A percentile compares a stretch with the other conserved stretches of the same genome.
phyloP scores from a whole-genome alignment of 495 filamentous ascomycete species.

The Pseudomonodictys pantanalensis region DNA sequence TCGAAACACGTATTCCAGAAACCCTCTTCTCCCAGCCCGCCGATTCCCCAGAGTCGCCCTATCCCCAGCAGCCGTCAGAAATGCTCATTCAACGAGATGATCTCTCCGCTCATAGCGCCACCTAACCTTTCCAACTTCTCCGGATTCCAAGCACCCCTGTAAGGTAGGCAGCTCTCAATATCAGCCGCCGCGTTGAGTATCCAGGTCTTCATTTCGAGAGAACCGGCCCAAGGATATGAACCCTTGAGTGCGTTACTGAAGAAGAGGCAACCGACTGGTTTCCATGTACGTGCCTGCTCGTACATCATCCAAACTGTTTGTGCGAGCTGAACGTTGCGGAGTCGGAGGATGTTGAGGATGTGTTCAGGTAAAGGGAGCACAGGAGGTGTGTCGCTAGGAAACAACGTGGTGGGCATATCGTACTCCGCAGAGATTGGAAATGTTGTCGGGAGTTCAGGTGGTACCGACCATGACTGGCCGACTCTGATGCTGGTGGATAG shows the following conservation, averaged over 20 bases:
- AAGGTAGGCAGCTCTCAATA: neutral
- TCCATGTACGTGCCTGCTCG: neutral
- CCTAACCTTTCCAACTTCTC: too few relatives aligned
- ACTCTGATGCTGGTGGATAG: neutral
- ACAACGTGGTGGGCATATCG: neutral
- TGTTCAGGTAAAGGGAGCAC: neutral
- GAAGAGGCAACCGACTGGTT: neutral
- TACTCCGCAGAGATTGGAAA: neutral
- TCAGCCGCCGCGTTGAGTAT: neutral
- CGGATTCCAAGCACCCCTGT: neutral
- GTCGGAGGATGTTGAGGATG: neutral
- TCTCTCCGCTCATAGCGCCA: too few relatives aligned
- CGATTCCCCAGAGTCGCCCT: too few relatives aligned
- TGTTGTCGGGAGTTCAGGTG: neutral
- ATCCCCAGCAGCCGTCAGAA: too few relatives aligned
- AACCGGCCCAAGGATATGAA: neutral
- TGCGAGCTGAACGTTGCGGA: neutral
- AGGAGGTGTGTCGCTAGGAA: neutral
- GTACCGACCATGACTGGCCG: neutral
- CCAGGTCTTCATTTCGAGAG: neutral
- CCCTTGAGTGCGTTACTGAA: neutral
- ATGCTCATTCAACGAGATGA: too few relatives aligned
- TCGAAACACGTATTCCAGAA: too few relatives aligned
- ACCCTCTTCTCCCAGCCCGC: too few relatives aligned
- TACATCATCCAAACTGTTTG: conserved; percentile 4